Base-by-base conservation (phyloP, 2,329 filamentous ascomycete genomes). In the Ophiostoma populinum region DNA sequence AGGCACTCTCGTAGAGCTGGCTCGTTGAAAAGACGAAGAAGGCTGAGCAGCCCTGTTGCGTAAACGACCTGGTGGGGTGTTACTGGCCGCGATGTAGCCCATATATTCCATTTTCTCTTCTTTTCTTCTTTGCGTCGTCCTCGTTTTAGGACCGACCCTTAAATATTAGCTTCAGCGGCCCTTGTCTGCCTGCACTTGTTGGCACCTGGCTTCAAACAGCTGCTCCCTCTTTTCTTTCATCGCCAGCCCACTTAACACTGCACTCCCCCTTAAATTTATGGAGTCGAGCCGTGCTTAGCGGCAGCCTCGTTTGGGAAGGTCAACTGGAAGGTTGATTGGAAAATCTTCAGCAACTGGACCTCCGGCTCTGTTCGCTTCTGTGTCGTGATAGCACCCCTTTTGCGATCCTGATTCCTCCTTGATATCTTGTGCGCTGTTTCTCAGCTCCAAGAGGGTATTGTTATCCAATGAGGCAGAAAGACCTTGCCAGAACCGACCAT, bases 21-120 rank as follows among this genome's bases (percentile, higher is more conserved):
- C 39, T 22, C 37, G 34, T 15, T 35, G 34, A 12, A 33, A 32
- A 19, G 37, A 18, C 28, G 32, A 27, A 17, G 33, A 30, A 24
- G 35, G 31, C 17, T 27, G 18, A 31, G 26, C 31, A 25, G 31
- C 25, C 24, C 27, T 36, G n/a, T n/a, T n/a, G 32, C 27, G 33
- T 33, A 37, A 32, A 25, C 33, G 36, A 18, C 35, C 35, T 32
- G 39, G 35, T 34, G 36, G 37, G 38, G 36, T 39, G 25, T 40
- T 37, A 31, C 40, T 39, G 32, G 38, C 34, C 9, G 41, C 40
- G 24, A 40, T 37, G 30, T 43, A 43, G 20, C 42, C 43, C 32
- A 40, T 33, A 32, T 41, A 40, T 36, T 44, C 43, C 38, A 45
- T 44, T 34, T 29, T 36, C 30, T 31, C 32, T 20, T 17, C 24